Percentiles rank a stretch among this genome's conserved stretches.
Conservation (phyloP, 345 rosid species). For the Eucalyptus leucophloia region DNA sequence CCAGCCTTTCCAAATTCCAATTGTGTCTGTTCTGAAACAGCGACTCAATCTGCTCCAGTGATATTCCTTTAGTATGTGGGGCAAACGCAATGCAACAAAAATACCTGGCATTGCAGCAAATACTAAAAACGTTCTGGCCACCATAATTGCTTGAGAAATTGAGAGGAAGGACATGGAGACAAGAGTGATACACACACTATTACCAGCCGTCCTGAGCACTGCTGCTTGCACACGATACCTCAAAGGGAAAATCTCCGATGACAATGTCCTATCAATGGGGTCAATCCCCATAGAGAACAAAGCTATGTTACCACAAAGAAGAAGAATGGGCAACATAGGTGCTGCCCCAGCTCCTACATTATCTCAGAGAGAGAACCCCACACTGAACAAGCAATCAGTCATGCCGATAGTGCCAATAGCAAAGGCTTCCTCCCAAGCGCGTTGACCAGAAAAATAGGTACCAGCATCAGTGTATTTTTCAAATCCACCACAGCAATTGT, state of each 20-base stretch:
- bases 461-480: background rate
- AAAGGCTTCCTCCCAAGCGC: constrained; percentile 52
- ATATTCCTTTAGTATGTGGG: constrained; percentile 49
- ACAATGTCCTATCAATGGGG: constrained; percentile 43
- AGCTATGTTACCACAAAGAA: constrained; percentile 43
- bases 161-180: constrained; percentile 65
- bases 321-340: constrained; percentile 9
- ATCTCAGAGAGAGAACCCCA: constrained; percentile 20
- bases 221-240: constrained; percentile 46
- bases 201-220: constrained; percentile 39
- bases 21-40: constrained; percentile 2
- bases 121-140: constrained; percentile 40
- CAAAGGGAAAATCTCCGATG: constrained; percentile 46
- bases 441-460: constrained; percentile 17
- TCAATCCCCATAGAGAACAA: constrained; percentile 57
- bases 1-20: background rate
- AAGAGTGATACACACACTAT: constrained; percentile 35
- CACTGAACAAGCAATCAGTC: constrained; percentile 36
- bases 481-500: constrained; percentile 12
- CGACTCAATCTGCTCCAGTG: constrained; percentile 45
- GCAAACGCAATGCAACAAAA: constrained; percentile 23
- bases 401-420: constrained; percentile 26
- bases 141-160: constrained; percentile 23
- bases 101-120: constrained; percentile 20
- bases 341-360: constrained; percentile 17